phyloP scores from a whole-genome alignment of 2,329 filamentous ascomycete genomes.

The Trichoderma sp. region DNA sequence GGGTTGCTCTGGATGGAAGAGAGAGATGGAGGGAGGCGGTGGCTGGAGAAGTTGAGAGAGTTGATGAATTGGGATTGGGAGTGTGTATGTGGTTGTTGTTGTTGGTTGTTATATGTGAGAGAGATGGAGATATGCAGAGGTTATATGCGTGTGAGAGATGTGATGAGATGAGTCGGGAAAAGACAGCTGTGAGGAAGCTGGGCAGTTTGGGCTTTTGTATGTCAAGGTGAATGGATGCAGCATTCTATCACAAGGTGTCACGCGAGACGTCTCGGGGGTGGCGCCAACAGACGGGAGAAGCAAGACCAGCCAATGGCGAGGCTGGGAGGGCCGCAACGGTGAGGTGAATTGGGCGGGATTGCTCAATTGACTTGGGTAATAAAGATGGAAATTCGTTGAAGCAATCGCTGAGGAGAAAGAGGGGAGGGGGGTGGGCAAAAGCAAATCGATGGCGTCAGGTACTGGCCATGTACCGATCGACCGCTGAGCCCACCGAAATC shows the following conservation, averaged over 20 bases:
- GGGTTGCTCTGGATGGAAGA: not conserved
- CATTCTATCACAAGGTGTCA: slow-evolving; percentile 24
- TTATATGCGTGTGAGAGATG: not conserved
- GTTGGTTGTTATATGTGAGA: not conserved
- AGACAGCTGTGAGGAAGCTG: not conserved
- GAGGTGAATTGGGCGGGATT: not conserved
- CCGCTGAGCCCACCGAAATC: not conserved
- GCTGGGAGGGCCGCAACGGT: not conserved
- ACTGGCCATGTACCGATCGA: not conserved
- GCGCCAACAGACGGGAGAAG: slow-evolving; percentile 11
- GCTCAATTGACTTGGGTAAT: not conserved
- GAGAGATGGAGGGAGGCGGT: no score
- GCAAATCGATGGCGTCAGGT: not conserved
- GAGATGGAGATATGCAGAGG: not conserved
- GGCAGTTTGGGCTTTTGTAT: slow-evolving; percentile 16
- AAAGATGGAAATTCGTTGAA: not conserved
- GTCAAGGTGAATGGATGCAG: not conserved
- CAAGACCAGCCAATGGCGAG: not conserved
- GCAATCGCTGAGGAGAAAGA: not conserved
- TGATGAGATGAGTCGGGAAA: not conserved
- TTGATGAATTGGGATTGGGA: not conserved
- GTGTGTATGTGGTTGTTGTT: not conserved
- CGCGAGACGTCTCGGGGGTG: slow-evolving; percentile 25
- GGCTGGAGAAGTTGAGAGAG: not conserved
- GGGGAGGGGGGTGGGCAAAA: not conserved